Evolutionary conservation across 176 grass and related monocot genomes (phyloP).

Genomic region (Themeda triandra): DNA sequence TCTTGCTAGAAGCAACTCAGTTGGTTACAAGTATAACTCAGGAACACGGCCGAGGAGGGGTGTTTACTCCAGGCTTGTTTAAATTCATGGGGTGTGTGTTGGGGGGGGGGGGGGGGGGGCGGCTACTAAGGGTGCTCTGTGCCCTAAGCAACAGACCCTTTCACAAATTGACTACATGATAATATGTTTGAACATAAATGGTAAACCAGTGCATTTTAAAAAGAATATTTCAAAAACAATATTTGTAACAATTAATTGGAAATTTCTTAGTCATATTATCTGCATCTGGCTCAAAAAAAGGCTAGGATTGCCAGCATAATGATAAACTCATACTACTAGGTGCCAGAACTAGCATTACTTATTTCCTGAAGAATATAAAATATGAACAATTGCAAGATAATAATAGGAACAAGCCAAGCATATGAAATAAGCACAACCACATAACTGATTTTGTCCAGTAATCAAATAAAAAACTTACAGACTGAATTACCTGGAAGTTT

Average conservation of each 20-base stretch:
- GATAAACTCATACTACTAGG: conserved; percentile 23
- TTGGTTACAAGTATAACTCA: not conserved
- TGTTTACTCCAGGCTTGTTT: not conserved
- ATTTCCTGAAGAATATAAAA: conserved; percentile 4
- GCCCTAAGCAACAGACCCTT: not conserved
- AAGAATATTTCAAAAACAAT: not conserved
- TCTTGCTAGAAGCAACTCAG: not conserved
- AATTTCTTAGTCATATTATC: not conserved
- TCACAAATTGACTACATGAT: not conserved
- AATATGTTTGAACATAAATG: not conserved
- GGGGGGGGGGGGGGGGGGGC: too few species aligned
- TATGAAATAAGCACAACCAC: conserved; percentile 2
- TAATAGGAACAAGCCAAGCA: not conserved
- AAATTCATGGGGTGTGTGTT: too few species aligned
- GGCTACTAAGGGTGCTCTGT: not conserved
- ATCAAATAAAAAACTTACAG: conserved; percentile 15
- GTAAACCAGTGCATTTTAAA: not conserved
- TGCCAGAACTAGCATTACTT: conserved; percentile 26
- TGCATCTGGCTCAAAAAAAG: not conserved
- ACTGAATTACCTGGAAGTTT: conserved; percentile 76
- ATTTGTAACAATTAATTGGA: not conserved
- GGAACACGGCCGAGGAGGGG: not conserved
- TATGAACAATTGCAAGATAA: conserved; percentile 18
- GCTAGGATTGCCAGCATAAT: not conserved
- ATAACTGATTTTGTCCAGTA: conserved; percentile 5